Evolutionary conservation across 345 rosid species (phyloP), one percentile per base, ranked within the genome.

Genomic region (Salix caprea): DNA sequence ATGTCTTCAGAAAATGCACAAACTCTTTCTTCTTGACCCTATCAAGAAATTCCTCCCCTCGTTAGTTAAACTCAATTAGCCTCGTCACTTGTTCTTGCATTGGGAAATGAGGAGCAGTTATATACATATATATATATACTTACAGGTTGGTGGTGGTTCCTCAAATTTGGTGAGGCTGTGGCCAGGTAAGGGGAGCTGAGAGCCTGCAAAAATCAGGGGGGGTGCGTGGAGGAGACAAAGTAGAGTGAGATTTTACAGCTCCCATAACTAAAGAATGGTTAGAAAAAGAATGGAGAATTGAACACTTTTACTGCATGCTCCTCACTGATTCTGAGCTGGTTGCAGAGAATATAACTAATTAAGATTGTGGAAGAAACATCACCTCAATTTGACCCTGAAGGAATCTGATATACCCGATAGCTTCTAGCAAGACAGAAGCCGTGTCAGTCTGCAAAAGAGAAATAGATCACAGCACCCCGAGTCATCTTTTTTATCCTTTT

Each of bases 341-440:
- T 67, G 80, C 71, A 74, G 72, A 68, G 77, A 74, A 39, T 64
- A 77, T 78, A 75, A 62, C 46, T 36, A 75, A 62, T 37, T 36
- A 48, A 78, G 67, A 50, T 34, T 60, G 69, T 61, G 9, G 74
- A 69, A 74, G 82, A 79, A 79, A 79, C 71, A 86, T 74, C 82
- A 92, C 99, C 98, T 95, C 94, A 89, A 92, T 90, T 88, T 96
- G 99, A 91, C 89, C 87, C 77, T 94, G 97, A 80, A 96, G 99
- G 99, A 94, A 94, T 96, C 99, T 94, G 85, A 96, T 96, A 91
- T 96, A 94, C 83, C 98, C 99, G 85, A 94, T 92, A 76, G 98
- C 90, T 82, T 96, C 99, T 90, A 90, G 87, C 94, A 96, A 83
- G 81, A 96, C 99, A 80, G 99, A 96, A 74, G 98, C 99, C 71